phyloP scores from a whole-genome alignment of 2,329 filamentous ascomycete genomes.

The Fusarium nisikadoi region DNA sequence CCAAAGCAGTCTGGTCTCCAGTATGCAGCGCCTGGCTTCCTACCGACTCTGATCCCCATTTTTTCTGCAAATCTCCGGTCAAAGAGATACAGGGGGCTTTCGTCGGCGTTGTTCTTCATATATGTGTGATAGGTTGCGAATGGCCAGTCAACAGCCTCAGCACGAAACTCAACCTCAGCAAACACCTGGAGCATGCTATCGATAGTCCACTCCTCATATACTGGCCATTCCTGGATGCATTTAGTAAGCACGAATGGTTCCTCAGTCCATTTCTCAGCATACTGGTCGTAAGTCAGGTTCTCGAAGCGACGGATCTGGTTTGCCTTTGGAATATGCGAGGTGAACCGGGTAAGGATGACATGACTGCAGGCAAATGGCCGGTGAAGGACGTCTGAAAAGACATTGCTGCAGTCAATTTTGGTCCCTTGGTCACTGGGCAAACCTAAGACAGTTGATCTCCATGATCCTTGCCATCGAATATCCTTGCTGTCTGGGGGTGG shows the following conservation, averaged over 20 bases:
- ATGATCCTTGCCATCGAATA: constrained; percentile 78
- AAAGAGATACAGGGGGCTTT: constrained; percentile 93
- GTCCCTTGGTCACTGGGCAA: constrained; percentile 62
- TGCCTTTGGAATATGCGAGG: constrained; percentile 73
- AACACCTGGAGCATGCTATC: constrained; percentile 74
- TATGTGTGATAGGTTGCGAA: constrained; percentile 84
- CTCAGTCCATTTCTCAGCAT: constrained; percentile 78
- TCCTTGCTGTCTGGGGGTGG: constrained; percentile 47
- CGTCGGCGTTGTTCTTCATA: constrained; percentile 81
- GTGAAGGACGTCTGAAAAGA: constrained; percentile 92
- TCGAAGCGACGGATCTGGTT: constrained; percentile 79
- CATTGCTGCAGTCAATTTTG: constrained; percentile 75
- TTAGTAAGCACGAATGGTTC: constrained; percentile 87
- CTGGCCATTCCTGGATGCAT: constrained; percentile 84
- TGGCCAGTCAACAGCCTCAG: constrained; percentile 94
- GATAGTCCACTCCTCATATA: constrained; percentile 78
- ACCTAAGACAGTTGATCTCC: constrained; percentile 81
- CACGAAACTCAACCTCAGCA: constrained; percentile 77
- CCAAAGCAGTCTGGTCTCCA: constrained; percentile 87
- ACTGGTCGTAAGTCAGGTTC: constrained; percentile 77
- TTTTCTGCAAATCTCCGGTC: constrained; percentile 89
- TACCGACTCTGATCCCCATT: constrained; percentile 76
- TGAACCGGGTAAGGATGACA: constrained; percentile 73
- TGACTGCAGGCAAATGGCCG: constrained; percentile 91
- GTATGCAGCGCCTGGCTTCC: constrained; percentile 67